Base-by-base conservation (phyloP, 225 moss, liverwort and hornwort genomes). In the Antitrichia curtipendula region DNA sequence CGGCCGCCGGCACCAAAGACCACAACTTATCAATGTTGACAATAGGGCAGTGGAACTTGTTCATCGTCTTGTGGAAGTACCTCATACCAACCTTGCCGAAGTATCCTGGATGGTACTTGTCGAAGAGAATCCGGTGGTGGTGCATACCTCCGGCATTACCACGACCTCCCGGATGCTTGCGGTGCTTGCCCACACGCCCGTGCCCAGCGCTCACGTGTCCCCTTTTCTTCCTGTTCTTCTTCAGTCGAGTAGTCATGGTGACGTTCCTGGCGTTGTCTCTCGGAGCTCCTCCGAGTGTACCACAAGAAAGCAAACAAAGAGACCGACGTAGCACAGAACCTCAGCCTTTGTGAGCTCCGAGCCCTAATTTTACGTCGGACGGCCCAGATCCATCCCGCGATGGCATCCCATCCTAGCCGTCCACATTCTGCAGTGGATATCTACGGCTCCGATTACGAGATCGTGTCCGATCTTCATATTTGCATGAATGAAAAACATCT, bases 31-130 rank as follows among this genome's bases (percentile, higher is more conserved):
- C 93, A 27, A 91, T 82, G 89, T 93, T 93, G 47, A 93, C 91
- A 60, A 93, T 91, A 24, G 90, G 91, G 56, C 93, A 93, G 72
- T 93, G 91, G 60, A 89, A 91, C 89, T 93, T 91, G 91, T 91
- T 93, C 93, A 93, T 91, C 63, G 91, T 91, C 90, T 93, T 93
- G 87, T 87, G 90, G 65, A 93, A 93, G 84, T 93, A 93, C 80
- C 90, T 82, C 93, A 93, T 93, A 32, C 93, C 93, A 32, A 91
- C 93, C 90, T 93, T 93, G 86, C 90, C 93, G 65, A 93, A 93
- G 91, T 93, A 93, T 28, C 91, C 88, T 6, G 91, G 93, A 91
- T 93, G 93, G 84, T 93, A 93, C 87, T 93, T 93, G 88, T 93
- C 91, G 50, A 93, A 93, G 71, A 93, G 62, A 50, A 91, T 93